Conservation (phyloP, 2,329 filamentous ascomycete species). For the Leptosphaerulina australis region DNA sequence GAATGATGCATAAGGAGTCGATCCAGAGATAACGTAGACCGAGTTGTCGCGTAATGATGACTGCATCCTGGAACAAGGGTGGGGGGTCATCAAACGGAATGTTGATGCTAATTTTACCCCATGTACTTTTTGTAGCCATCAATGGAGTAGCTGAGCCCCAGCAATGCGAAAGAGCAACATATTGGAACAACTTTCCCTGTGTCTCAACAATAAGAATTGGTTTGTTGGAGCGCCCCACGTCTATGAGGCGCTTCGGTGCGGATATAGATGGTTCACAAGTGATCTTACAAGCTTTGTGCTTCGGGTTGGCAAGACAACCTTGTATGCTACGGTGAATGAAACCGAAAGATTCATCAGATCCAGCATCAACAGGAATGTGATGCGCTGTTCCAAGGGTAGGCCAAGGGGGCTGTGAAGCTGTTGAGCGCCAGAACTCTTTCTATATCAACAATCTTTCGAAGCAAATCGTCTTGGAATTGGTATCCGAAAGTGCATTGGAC, state of each 20-base stretch:
- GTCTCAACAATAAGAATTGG: constrained; percentile 44
- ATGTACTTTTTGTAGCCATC: constrained; percentile 38
- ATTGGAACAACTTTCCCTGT: constrained; percentile 36
- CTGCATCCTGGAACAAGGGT: constrained; percentile 35
- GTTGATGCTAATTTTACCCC: constrained; percentile 32
- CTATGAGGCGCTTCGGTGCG: constrained; percentile 38
- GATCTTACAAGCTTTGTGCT: constrained; percentile 35
- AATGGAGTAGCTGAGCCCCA: constrained; percentile 37
- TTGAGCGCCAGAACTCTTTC: constrained; percentile 11
- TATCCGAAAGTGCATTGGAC: neutral
- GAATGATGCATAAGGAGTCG: constrained; percentile 45
- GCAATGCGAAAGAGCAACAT: constrained; percentile 41
- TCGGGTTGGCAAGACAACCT: constrained; percentile 41
- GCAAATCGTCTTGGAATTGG: no score
- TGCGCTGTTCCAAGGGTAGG: constrained; percentile 38
- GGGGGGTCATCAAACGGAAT: constrained; percentile 38
- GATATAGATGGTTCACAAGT: constrained; percentile 25
- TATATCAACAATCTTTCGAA: neutral
- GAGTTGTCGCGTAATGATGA: constrained; percentile 42
- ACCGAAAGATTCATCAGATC: constrained; percentile 43
- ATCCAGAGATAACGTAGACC: constrained; percentile 46
- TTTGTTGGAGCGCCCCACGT: constrained; percentile 37
- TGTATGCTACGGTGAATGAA: constrained; percentile 43
- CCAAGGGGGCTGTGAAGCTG: constrained; percentile 41
- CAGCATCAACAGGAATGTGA: constrained; percentile 38